Conservation (phyloP, 306 rosid species). For the Vigna hirtella region DNA sequence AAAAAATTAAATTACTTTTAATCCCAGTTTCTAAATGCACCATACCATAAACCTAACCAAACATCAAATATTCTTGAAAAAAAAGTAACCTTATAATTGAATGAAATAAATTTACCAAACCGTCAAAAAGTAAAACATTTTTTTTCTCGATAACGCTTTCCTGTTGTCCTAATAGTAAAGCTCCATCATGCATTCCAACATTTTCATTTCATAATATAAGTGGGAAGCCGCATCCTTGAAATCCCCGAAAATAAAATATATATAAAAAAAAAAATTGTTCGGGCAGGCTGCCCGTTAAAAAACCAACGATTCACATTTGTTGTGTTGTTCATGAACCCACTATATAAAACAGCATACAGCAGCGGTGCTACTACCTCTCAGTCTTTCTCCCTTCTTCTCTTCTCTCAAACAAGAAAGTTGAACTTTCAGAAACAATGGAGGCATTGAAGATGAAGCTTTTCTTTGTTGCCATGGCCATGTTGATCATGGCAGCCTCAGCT, state of each 20-base stretch:
- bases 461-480: conserved; percentile 15
- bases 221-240: background rate
- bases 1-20: too few species aligned
- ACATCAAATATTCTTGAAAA: too few species aligned
- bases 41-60: too few species aligned
- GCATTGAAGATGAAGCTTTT: conserved; percentile 40
- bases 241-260: conserved; percentile 16
- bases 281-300: conserved; percentile 28
- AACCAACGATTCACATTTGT: background rate
- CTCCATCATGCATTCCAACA: background rate
- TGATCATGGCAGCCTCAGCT: conserved; percentile 41
- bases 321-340: background rate
- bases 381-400: background rate
- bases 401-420: background rate
- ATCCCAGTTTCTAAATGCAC: too few species aligned
- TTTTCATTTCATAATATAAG: background rate
- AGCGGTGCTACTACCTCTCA: background rate
- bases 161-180: background rate
- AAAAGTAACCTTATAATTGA: too few species aligned
- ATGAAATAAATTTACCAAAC: too few species aligned
- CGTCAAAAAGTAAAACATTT: background rate
- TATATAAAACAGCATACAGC: conserved; percentile 25
- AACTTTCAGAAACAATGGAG: conserved; percentile 42
- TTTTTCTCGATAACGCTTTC: background rate
- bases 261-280: background rate